Percentiles rank a stretch among this genome's conserved stretches.
phyloP scores from a whole-genome alignment of 768 basidiomycete species.

The Calvatia gigantea region DNA sequence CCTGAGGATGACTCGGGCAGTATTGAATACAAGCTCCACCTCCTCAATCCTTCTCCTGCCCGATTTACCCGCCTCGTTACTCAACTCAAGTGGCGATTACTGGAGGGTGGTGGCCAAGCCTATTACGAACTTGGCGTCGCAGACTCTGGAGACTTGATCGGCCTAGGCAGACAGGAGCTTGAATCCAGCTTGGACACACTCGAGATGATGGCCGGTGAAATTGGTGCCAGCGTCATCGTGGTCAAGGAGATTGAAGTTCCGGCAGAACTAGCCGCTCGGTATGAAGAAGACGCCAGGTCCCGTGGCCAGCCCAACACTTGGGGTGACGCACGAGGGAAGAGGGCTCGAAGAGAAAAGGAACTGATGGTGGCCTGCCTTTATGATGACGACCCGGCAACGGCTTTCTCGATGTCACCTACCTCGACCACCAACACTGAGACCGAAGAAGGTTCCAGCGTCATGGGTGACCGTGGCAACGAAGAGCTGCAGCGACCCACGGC shows the following conservation, averaged over 20 bases:
- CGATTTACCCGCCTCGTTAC: constrained; percentile 86
- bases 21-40: constrained; percentile 92
- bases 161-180: constrained; percentile 69
- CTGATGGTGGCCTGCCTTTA: constrained; percentile 26
- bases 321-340: constrained; percentile 30
- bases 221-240: constrained; percentile 88
- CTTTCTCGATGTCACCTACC: constrained; percentile 10
- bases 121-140: constrained; percentile 83
- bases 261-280: constrained; percentile 37
- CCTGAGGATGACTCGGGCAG: constrained; percentile 86
- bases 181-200: constrained; percentile 82
- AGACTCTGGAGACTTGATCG: constrained; percentile 85
- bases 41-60: constrained; percentile 70
- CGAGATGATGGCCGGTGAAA: constrained; percentile 91
- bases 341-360: constrained; percentile 34
- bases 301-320: not conserved
- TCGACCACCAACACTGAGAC: constrained; percentile 28
- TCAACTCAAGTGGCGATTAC: constrained; percentile 92
- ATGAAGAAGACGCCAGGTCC: constrained; percentile 3
- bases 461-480: constrained; percentile 26
- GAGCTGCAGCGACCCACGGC: constrained; percentile 20
- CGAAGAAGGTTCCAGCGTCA: constrained; percentile 40
- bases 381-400: constrained; percentile 17
- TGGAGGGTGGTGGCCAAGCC: constrained; percentile 81
- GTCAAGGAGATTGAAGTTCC: constrained; percentile 87